Percentiles rank a stretch among this genome's conserved stretches.
Evolutionary conservation across 164 flowering plant species (phyloP).

Genomic region (Liquidambar formosana): DNA sequence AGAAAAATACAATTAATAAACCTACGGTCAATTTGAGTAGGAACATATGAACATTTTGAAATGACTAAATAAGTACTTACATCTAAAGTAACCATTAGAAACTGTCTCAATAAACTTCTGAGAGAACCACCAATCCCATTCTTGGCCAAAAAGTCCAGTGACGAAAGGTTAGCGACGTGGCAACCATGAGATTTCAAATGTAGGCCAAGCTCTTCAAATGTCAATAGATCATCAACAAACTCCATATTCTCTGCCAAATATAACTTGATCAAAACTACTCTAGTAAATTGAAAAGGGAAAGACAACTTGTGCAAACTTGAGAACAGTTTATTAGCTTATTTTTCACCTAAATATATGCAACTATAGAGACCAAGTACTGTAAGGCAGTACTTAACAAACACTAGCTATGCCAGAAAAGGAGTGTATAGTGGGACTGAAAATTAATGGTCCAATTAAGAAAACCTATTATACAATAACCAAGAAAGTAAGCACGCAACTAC

Average conservation of each 20-base stretch:
- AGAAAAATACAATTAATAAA: neutral
- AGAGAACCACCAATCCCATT: conserved; percentile 81
- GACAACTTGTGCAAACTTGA: too few species aligned
- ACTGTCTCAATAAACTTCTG: conserved; percentile 66
- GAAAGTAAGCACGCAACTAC: neutral
- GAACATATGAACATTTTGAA: neutral
- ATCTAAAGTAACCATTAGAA: conserved; percentile 47
- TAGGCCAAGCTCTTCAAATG: conserved; percentile 75
- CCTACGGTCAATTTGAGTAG: neutral
- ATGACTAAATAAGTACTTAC: conserved; percentile 42
- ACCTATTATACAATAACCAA: neutral
- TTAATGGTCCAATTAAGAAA: neutral
- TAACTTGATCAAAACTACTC: conserved; percentile 1
- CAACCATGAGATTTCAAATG: conserved; percentile 69
- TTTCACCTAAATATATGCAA: too few species aligned
- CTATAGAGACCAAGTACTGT: neutral
- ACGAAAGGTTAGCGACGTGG: conserved; percentile 82
- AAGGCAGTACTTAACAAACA: neutral
- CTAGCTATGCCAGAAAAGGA: neutral
- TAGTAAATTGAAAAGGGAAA: neutral
- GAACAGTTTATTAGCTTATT: too few species aligned
- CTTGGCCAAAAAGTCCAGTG: conserved; percentile 63
- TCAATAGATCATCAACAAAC: conserved; percentile 84
- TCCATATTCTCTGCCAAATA: conserved; percentile 75
- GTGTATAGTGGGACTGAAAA: neutral